Percentiles rank a stretch among this genome's conserved stretches.
These are phyloP conservation scores for Entomortierella lignicola DNA, from an alignment of 192 early-diverging fungal species.

Conservation along the genomic window DNA sequence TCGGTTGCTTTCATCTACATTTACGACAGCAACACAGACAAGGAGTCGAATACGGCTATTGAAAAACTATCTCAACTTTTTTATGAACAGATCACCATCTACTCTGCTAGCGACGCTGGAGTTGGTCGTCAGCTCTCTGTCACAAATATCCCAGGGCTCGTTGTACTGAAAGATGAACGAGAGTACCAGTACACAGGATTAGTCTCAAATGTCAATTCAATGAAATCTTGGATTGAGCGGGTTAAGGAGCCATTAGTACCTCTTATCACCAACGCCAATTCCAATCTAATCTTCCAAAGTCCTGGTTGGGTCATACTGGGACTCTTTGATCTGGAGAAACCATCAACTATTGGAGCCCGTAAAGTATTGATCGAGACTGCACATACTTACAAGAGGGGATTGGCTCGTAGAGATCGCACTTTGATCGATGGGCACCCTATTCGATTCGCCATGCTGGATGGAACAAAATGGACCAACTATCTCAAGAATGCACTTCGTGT, in stretches of 20 bases:
- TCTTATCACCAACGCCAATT: slow-evolving; percentile 71
- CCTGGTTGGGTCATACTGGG: slow-evolving; percentile 73
- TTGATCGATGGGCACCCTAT: slow-evolving; percentile 8
- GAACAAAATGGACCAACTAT: slow-evolving; percentile 70
- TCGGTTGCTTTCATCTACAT: slow-evolving; percentile 68
- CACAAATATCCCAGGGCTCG: slow-evolving; percentile 57
- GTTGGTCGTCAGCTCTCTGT: slow-evolving; percentile 26
- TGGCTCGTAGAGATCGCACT: slow-evolving; percentile 1
- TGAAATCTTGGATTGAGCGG: slow-evolving; percentile 70
- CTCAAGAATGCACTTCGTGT: slow-evolving; percentile 64
- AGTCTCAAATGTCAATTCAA: slow-evolving; percentile 45
- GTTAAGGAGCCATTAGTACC: slow-evolving; percentile 77
- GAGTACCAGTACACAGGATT: slow-evolving; percentile 38
- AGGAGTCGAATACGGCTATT: slow-evolving; percentile 38
- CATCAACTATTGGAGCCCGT: slow-evolving; percentile 10
- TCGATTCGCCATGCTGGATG: slow-evolving; percentile 74
- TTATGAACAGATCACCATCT: slow-evolving; percentile 51
- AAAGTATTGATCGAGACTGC: slow-evolving; percentile 42
- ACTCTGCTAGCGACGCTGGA: slow-evolving; percentile 47
- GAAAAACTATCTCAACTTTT: slow-evolving; percentile 27
- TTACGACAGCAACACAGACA: slow-evolving; percentile 59
- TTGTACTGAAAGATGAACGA: slow-evolving; percentile 72
- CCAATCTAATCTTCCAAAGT: slow-evolving; percentile 75
- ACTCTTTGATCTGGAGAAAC: slow-evolving; percentile 64
- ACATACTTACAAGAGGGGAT: slow-evolving; percentile 33